A percentile compares a stretch with the other conserved stretches of the same genome.
These are phyloP conservation scores for Xerocomellus amylosporus DNA, from an alignment of 768 basidiomycete species.

Conservation along the genomic window DNA sequence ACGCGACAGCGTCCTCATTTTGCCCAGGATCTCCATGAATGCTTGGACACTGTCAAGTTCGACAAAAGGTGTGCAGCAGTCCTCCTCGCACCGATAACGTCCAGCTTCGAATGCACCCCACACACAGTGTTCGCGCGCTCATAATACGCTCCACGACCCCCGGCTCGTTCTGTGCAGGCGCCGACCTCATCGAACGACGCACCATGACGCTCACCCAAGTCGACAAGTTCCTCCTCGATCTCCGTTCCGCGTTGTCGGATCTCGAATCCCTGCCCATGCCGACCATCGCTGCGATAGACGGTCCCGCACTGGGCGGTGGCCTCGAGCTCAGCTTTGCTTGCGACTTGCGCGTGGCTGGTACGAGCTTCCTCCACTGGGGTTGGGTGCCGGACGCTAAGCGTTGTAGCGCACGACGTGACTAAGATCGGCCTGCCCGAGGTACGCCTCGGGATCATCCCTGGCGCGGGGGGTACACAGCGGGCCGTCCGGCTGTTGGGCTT, in stretches of 20 bases:
- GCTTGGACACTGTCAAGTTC: constrained; percentile 61
- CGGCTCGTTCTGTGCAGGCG: constrained; percentile 90
- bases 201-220: constrained; percentile 77
- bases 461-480: constrained; percentile 87
- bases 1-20: not conserved
- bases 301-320: constrained; percentile 91
- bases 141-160: constrained; percentile 76
- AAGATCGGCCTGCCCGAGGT: constrained; percentile 89
- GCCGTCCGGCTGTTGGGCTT: constrained; percentile 73
- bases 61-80: constrained; percentile 53
- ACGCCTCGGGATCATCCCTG: constrained; percentile 80
- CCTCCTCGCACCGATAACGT: not conserved
- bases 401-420: constrained; percentile 58
- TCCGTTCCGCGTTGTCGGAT: constrained; percentile 66
- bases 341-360: constrained; percentile 88
- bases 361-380: constrained; percentile 15
- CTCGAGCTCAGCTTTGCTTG: constrained; percentile 85
- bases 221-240: constrained; percentile 69
- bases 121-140: constrained; percentile 65
- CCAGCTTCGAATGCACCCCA: not conserved
- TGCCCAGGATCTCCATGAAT: constrained; percentile 65
- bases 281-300: constrained; percentile 90
- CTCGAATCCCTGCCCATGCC: constrained; percentile 86
- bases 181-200: constrained; percentile 83
- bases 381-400: not conserved